Base-by-base conservation (phyloP, 805 yeast species). In the Sungouiozyma ichnusensis region DNA sequence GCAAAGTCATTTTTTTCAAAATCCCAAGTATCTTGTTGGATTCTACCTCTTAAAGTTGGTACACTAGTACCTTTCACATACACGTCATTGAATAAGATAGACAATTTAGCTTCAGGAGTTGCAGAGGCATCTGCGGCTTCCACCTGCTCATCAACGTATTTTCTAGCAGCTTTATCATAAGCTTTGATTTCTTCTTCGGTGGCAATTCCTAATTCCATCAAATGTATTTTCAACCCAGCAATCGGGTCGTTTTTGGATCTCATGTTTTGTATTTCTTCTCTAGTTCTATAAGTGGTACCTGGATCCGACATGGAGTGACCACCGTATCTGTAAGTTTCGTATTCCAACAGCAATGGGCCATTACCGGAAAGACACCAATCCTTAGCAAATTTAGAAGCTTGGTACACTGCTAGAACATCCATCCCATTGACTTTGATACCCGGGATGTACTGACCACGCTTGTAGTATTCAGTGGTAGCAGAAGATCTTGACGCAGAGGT, bases 301-400 rank as follows among this genome's bases (percentile, higher is more conserved):
- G 98, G 98, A 72, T 92, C 98, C 55, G 97, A 90, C 97, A 92
- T 92, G 55, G 98, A 92, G 79, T 92, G 98, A 68, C 98, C 98
- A 74, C 97, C 97, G 67, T 92, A 92, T 77, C 98, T 84, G 74
- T 92, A 92, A 57, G 98, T 92, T 74, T 88, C 97, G 71, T 83
- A 92, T 75, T 92, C 98, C 55, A 92, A 63, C 42, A 92, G 95
- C 54, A 92, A 69, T 51, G 98, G 98, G 51, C 97, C 98, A 62
- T 90, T 88, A 62, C 95, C 96, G 47, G 80, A 71, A 48, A 83
- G 74, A 66, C 85, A 74, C 95, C 94, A 92, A 68, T 90, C 95
- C 73, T 87, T 88, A 61, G 97, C 97, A 60, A 85, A 92, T 70
- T 82, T 85, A 57, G 96, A 84, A 48, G 95, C 98, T 68, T 84